These are phyloP conservation scores for Synchytrium microbalum DNA, from an alignment of 371 early-diverging fungal species.

Conservation along the genomic window DNA sequence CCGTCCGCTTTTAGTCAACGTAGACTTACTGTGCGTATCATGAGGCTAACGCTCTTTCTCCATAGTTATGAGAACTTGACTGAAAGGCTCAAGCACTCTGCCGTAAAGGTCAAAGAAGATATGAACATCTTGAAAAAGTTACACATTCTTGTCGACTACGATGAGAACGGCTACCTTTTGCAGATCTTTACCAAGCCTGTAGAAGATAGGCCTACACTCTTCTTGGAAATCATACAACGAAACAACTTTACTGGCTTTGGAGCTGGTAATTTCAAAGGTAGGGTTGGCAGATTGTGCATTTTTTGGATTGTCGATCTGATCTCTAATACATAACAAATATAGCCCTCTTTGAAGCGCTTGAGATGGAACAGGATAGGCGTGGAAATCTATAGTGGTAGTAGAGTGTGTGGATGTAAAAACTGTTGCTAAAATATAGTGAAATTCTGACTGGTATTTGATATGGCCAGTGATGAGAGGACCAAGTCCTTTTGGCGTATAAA, in stretches of 20 bases:
- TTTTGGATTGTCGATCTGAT: constrained; percentile 10
- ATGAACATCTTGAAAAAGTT: constrained; percentile 72
- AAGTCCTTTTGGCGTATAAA: too few species aligned
- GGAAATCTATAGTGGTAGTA: constrained; percentile 61
- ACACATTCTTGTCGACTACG: constrained; percentile 90
- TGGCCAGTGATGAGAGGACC: too few species aligned
- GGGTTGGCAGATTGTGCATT: neutral
- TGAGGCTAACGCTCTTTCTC: constrained; percentile 43
- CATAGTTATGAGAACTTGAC: constrained; percentile 87
- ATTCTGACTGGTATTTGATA: too few species aligned
- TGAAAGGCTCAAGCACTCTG: constrained; percentile 53
- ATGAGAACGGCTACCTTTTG: constrained; percentile 90
- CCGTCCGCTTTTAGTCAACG: constrained; percentile 7
- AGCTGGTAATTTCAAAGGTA: constrained; percentile 93
- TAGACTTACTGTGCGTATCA: constrained; percentile 7
- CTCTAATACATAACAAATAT: neutral
- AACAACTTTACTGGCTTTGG: constrained; percentile 93
- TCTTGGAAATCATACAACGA: constrained; percentile 94
- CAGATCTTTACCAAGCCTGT: constrained; percentile 77
- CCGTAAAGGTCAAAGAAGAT: constrained; percentile 70
- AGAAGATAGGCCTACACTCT: constrained; percentile 93
- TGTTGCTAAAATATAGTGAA: too few species aligned
- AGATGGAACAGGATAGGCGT: constrained; percentile 85
- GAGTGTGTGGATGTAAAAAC: too few species aligned
- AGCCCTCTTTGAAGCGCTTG: constrained; percentile 85